These are phyloP conservation scores for Lophiotrema nucula DNA, from an alignment of 495 filamentous ascomycete species.

Conservation along the genomic window DNA sequence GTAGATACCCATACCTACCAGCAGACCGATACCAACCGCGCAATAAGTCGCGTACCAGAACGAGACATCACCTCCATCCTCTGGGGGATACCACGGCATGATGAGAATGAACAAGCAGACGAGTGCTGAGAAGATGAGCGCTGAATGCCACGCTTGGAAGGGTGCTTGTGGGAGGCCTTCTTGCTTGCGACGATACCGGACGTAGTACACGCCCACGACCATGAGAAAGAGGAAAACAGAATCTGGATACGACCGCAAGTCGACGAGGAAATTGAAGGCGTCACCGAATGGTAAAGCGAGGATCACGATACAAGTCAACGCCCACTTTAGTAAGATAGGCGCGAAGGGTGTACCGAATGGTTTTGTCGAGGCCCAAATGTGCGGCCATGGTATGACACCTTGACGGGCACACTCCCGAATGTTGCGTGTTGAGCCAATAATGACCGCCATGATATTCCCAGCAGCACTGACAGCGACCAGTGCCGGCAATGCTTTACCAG, in stretches of 20 bases:
- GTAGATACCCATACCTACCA: neutral
- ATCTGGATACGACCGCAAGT: slow-evolving; percentile 53
- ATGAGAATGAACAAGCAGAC: slow-evolving; percentile 57
- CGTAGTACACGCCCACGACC: slow-evolving; percentile 53
- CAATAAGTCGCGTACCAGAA: slow-evolving; percentile 29
- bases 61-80: slow-evolving; percentile 12
- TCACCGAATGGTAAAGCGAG: slow-evolving; percentile 17
- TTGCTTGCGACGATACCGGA: slow-evolving; percentile 52
- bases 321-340: slow-evolving; percentile 17
- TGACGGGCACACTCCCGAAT: slow-evolving; percentile 22
- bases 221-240: slow-evolving; percentile 56
- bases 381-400: slow-evolving; percentile 12
- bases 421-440: slow-evolving; percentile 5
- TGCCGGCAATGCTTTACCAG: slow-evolving; percentile 58
- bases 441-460: slow-evolving; percentile 75
- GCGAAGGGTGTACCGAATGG: slow-evolving; percentile 26
- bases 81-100: slow-evolving; percentile 56
- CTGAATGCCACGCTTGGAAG: slow-evolving; percentile 56
- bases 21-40: slow-evolving; percentile 13
- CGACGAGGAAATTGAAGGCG: slow-evolving; percentile 44
- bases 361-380: slow-evolving; percentile 14
- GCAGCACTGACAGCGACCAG: slow-evolving; percentile 64
- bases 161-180: slow-evolving; percentile 46
- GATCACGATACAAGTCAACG: slow-evolving; percentile 11
- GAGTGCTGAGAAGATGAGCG: slow-evolving; percentile 55